phyloP scores from a whole-genome alignment of 2,329 filamentous ascomycete species.

The Aspergillus hortae region DNA sequence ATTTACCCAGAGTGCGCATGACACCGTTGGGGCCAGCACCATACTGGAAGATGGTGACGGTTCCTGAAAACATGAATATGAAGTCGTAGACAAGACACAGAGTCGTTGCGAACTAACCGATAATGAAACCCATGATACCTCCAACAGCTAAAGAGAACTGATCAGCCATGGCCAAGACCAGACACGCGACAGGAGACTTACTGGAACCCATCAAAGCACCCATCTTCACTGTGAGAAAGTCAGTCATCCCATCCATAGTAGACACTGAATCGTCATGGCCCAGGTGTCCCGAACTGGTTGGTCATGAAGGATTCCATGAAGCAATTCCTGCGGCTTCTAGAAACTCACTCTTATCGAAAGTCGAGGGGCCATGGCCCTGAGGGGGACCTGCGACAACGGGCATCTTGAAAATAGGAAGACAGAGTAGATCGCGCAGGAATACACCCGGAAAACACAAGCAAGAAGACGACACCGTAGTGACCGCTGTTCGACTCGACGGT shows the following conservation, averaged over 20 bases:
- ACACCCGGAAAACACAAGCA: background rate
- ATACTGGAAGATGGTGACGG: constrained; percentile 91
- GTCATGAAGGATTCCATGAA: background rate
- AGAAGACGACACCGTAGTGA: constrained; percentile 1
- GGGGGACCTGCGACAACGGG: constrained; percentile 55
- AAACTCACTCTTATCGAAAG: constrained; percentile 65
- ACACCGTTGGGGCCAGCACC: constrained; percentile 91
- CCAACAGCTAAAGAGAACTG: constrained; percentile 68
- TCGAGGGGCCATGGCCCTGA: constrained; percentile 57
- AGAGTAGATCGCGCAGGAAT: background rate
- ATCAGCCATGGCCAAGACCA: constrained; percentile 1
- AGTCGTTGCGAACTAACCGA: constrained; percentile 58
- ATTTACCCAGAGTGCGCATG: constrained; percentile 90
- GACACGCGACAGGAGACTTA: constrained; percentile 53
- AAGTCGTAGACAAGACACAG: background rate
- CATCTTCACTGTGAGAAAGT: constrained; percentile 74
- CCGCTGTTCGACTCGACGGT: background rate
- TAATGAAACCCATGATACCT: constrained; percentile 95
- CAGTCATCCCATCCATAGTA: constrained; percentile 8
- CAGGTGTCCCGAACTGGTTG: background rate
- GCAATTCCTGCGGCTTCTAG: background rate
- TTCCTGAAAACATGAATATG: constrained; percentile 53
- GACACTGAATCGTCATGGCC: background rate
- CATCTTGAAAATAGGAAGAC: constrained; percentile 37
- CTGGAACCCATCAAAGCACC: constrained; percentile 97